These are phyloP conservation scores for Hyparrhenia diplandra DNA, from an alignment of 176 grass and related monocot species.

Conservation along the genomic window DNA sequence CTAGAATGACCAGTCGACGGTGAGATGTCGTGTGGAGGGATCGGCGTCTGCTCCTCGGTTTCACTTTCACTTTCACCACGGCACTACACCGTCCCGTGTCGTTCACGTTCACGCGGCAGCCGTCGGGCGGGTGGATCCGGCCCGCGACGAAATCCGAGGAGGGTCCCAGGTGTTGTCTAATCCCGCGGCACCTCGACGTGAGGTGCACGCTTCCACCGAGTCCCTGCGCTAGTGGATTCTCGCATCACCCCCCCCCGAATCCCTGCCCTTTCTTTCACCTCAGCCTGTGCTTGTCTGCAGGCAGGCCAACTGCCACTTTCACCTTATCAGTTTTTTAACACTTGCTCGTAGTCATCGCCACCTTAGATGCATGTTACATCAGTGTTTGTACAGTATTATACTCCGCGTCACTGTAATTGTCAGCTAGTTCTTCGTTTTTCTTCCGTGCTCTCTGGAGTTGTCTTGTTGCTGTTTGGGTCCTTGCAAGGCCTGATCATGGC, in stretches of 20 bases:
- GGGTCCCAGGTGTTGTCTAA: constrained; percentile 29
- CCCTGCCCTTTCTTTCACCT: background rate
- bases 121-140: background rate
- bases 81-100: background rate
- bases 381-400: too few species aligned
- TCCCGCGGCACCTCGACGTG: constrained; percentile 39
- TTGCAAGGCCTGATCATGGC: background rate
- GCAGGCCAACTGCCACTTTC: constrained; percentile 47
- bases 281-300: background rate
- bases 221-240: constrained; percentile 25
- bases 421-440: background rate
- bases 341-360: background rate
- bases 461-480: constrained; percentile 22
- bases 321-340: background rate
- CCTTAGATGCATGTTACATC: background rate
- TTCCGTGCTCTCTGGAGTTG: background rate
- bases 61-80: background rate
- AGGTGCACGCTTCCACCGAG: constrained; percentile 42
- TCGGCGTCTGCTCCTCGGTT: background rate
- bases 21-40: background rate
- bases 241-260: background rate
- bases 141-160: constrained; percentile 21
- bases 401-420: background rate
- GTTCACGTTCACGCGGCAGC: background rate
- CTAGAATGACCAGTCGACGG: background rate